Conservation (phyloP, 768 basidiomycete genomes). For the Daedalea quercina region DNA sequence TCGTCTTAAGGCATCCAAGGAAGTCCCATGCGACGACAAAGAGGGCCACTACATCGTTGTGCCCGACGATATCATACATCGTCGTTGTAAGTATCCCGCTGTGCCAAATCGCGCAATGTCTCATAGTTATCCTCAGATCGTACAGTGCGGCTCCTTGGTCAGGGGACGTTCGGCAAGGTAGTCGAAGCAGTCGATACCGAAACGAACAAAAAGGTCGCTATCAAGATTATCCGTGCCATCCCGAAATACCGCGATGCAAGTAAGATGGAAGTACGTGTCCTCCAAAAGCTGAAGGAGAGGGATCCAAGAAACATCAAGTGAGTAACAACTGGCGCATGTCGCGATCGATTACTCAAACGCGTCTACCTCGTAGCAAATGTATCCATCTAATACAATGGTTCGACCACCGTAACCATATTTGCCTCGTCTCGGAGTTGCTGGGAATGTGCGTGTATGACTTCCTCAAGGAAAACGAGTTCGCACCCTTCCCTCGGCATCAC, state of each 20-base stretch:
- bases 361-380: constrained; percentile 72
- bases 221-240: constrained; percentile 98
- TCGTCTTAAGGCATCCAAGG: constrained; percentile 52
- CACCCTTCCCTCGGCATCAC: constrained; percentile 92
- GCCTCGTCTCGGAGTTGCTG: constrained; percentile 90
- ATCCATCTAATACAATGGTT: constrained; percentile 94
- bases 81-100: constrained; percentile 57
- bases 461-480: constrained; percentile 95
- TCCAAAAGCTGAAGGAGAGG: constrained; percentile 83
- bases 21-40: constrained; percentile 86
- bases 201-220: constrained; percentile 76
- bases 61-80: constrained; percentile 81
- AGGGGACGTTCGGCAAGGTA: constrained; percentile 99
- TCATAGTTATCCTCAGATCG: constrained; percentile 46
- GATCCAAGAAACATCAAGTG: constrained; percentile 88
- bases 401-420: constrained; percentile 96
- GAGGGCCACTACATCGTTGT: constrained; percentile 98
- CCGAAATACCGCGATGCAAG: constrained; percentile 98
- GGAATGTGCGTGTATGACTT: constrained; percentile 99
- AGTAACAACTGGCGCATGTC: constrained; percentile 27
- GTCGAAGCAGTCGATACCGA: constrained; percentile 86
- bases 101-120: not conserved
- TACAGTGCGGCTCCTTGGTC: constrained; percentile 84
- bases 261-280: constrained; percentile 94
- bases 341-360: constrained; percentile 5